Conservation (phyloP, 1,284 basidiomycete species). For the Cutaneotrichosporon dermatis region DNA sequence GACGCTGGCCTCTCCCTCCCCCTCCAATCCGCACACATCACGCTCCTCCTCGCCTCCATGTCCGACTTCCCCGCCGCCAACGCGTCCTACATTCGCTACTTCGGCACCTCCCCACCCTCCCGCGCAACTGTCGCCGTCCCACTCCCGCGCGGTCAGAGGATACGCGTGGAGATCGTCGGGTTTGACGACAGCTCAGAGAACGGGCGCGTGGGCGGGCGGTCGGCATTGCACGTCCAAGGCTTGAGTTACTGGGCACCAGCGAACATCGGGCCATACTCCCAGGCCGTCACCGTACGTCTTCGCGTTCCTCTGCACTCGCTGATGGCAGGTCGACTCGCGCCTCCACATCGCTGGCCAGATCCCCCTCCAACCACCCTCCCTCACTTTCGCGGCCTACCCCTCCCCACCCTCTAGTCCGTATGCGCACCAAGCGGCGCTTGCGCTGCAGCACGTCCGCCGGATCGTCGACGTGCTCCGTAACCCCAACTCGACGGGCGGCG, state of each 20-base stretch:
- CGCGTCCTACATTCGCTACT: conserved; percentile 69
- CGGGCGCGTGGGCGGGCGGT: conserved; percentile 43
- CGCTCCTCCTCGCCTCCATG: conserved; percentile 79
- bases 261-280: conserved; percentile 97
- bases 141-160: conserved; percentile 57
- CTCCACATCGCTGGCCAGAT: conserved; percentile 94
- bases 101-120: conserved; percentile 86
- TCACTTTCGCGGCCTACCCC: conserved; percentile 62
- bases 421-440: conserved; percentile 56
- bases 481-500: conserved; percentile 53
- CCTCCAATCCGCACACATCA: conserved; percentile 67
- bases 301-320: not conserved
- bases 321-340: conserved; percentile 61
- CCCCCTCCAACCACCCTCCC: conserved; percentile 70
- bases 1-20: conserved; percentile 55
- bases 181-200: conserved; percentile 45
- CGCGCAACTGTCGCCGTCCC: conserved; percentile 83
- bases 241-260: conserved; percentile 98
- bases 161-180: conserved; percentile 74
- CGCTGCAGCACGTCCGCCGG: conserved; percentile 73
- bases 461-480: conserved; percentile 60
- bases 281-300: conserved; percentile 69
- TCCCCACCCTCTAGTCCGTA: conserved; percentile 23
- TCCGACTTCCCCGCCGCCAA: conserved; percentile 70
- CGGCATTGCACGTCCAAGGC: conserved; percentile 86